Conservation (phyloP, 176 grass and related monocot species). For the Microstegium vimineum region DNA sequence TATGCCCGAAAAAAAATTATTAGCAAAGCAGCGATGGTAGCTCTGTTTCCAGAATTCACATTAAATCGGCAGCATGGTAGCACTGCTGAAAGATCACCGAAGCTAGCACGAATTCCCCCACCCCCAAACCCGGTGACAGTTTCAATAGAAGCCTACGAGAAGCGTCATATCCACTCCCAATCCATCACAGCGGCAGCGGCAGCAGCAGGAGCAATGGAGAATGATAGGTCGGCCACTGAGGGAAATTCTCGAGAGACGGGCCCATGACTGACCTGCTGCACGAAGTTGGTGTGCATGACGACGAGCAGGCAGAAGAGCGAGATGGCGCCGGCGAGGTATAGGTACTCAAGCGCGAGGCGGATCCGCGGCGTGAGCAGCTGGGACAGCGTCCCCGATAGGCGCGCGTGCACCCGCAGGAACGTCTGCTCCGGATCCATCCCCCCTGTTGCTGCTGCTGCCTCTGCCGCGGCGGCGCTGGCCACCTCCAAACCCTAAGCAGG, state of each 20-base stretch:
- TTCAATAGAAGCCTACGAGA: not conserved
- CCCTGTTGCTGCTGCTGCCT: not conserved
- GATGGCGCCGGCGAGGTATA: conserved; percentile 74
- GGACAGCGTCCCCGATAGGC: conserved; percentile 92
- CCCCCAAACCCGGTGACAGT: not conserved
- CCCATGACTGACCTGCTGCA: conserved; percentile 68
- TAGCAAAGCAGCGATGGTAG: not conserved
- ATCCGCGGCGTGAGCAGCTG: conserved; percentile 95
- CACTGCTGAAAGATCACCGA: not conserved
- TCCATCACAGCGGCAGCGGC: not conserved
- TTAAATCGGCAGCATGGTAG: not conserved
- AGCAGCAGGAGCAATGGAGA: not conserved
- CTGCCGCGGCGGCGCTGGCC: not conserved
- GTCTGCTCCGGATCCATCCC: conserved; percentile 98
- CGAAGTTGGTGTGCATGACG: conserved; percentile 99
- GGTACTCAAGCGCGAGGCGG: conserved; percentile 86
- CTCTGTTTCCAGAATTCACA: not conserved
- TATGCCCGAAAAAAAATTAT: not conserved
- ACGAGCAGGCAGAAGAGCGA: conserved; percentile 89
- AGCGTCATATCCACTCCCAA: not conserved
- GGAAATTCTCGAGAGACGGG: not conserved
- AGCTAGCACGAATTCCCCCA: not conserved
- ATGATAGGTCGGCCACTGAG: not conserved
- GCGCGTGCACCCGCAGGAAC: conserved; percentile 92
- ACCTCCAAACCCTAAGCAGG: conserved; percentile 37